phyloP scores from a whole-genome alignment of 768 basidiomycete genomes.

The Termitomyces sp. region DNA sequence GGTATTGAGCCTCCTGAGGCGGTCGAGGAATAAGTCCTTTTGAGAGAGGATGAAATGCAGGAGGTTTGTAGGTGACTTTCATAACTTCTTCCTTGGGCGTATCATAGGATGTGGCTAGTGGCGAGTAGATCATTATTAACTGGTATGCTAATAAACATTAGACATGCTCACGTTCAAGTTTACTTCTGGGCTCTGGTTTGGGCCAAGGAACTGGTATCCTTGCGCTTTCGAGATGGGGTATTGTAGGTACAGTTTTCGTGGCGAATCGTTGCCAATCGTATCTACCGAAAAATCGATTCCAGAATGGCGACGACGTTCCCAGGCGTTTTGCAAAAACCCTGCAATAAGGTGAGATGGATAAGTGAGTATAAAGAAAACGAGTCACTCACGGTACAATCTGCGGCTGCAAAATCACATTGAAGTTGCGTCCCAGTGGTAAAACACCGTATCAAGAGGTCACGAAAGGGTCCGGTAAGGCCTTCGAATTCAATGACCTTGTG shows the following conservation, averaged over 20 bases:
- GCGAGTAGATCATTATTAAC: not conserved
- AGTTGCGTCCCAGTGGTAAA: too few species aligned
- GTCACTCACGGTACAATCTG: constrained; percentile 43
- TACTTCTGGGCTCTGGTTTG: constrained; percentile 34
- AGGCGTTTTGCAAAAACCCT: constrained; percentile 81
- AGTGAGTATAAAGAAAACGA: not conserved
- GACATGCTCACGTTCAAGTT: constrained; percentile 40
- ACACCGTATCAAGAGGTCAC: too few species aligned
- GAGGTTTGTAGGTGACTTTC: constrained; percentile 69
- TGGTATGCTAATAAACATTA: not conserved
- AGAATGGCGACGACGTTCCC: constrained; percentile 56
- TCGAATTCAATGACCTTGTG: too few species aligned
- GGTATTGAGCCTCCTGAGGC: constrained; percentile 52
- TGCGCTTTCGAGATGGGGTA: constrained; percentile 40
- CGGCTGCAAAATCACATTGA: too few species aligned
- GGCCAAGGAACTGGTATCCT: constrained; percentile 72
- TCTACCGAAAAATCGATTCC: constrained; percentile 49
- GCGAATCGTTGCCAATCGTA: constrained; percentile 77
- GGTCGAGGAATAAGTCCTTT: constrained; percentile 34
- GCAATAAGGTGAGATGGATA: not conserved
- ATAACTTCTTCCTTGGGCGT: constrained; percentile 58
- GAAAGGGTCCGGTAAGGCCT: too few species aligned
- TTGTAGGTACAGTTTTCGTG: constrained; percentile 54
- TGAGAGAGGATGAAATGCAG: constrained; percentile 41
- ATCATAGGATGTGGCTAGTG: constrained; percentile 56